Base-by-base conservation (phyloP, 805 yeast genomes). In the Cyberlindnera bimundalis region DNA sequence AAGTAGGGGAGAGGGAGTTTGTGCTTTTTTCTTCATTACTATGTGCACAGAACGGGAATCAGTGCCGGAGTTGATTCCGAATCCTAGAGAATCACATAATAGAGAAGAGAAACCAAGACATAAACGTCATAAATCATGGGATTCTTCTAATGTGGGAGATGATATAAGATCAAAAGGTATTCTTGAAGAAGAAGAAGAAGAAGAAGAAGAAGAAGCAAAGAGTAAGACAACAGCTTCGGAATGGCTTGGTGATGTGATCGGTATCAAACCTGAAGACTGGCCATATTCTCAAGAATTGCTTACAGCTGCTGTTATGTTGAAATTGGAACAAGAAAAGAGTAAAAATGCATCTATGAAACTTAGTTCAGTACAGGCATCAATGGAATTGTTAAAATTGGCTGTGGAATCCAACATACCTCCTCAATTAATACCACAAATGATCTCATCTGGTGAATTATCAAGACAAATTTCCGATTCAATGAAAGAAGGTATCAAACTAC, bases 251-350 rank as follows among this genome's bases (percentile, higher is more conserved):
- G 39, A 33, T 6, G 40, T 36, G 5, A 18, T 48, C 8, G 56
- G 56, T 0, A 18, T 47, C n/a, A 14, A 39, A 0, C 16, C 39
- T 2, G 39, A 33, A 4, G 45, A 52, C 5, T 66, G 70, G 70
- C 68, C 70, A 5, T 68, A 63, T 45, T 60, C 61, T n/a, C 53
- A 58, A n/a, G 64, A 64, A 8, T 58, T 70, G 0, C 48, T 70
- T 11, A 46, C 57, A 12, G 64, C 67, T 17, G 54, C 66, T 5
- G 50, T 71, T 11, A 42, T 47, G 15, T 54, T 63, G 29, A 67
- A 64, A 43, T 53, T 61, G 4, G 74, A 68, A 38, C 68, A 68
- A 43, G 73, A 69, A 44, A 56, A 54, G 26, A 67, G 73, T 3
- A 66, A 56, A 43, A 69, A 64, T 37, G 68, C 66, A 33, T 37